Percentiles rank a stretch among this genome's conserved stretches.
Conservation (phyloP, 306 rosid genomes). For the Vicia villosa region DNA sequence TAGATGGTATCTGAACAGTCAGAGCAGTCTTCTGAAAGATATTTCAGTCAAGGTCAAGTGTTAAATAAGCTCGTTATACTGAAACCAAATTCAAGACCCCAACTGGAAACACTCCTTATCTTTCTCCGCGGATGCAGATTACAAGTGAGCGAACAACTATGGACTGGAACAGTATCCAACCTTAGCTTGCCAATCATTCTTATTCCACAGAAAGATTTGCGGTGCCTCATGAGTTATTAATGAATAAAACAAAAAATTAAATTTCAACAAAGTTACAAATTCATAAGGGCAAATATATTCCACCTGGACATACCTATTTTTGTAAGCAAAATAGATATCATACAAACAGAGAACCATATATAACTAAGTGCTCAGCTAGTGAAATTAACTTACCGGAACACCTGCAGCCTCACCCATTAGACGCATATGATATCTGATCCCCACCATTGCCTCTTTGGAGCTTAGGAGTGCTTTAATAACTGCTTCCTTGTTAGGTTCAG, state of each 20-base stretch:
- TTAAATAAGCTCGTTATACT: constrained; percentile 15
- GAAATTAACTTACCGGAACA: constrained; percentile 75
- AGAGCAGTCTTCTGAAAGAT: background rate
- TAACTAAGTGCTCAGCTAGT: constrained; percentile 30
- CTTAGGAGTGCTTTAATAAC: constrained; percentile 68
- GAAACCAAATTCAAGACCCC: background rate
- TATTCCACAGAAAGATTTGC: constrained; percentile 14
- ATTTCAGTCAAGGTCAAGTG: background rate
- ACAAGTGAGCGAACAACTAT: background rate
- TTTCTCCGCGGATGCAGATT: background rate
- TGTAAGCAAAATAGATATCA: constrained; percentile 22
- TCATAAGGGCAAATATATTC: constrained; percentile 15
- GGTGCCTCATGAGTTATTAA: constrained; percentile 13
- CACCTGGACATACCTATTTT: constrained; percentile 9
- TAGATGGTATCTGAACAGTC: background rate
- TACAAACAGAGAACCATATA: constrained; percentile 21
- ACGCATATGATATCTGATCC: constrained; percentile 78
- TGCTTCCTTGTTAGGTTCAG: constrained; percentile 57
- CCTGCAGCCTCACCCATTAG: constrained; percentile 93
- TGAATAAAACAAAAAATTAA: background rate
- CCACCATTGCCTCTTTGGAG: constrained; percentile 86
- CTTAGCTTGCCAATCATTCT: constrained; percentile 3
- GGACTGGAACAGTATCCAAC: background rate
- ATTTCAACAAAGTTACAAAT: constrained; percentile 19
- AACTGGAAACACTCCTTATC: background rate